Base-by-base conservation (phyloP, 2,329 filamentous ascomycete species). In the Monilinia fructicola region DNA sequence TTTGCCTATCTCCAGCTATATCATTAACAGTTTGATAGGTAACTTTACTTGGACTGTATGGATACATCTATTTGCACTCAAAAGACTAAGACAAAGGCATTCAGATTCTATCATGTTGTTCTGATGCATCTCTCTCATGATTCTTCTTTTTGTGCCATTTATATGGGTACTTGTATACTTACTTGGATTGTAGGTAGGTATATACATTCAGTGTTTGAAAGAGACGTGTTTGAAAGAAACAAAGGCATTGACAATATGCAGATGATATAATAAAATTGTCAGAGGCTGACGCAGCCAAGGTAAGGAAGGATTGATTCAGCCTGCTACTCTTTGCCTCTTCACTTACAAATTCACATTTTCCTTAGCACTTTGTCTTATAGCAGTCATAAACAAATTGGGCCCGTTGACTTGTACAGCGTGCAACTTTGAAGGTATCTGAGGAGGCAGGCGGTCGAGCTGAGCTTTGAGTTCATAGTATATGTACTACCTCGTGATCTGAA, bases 251-350 rank as follows among this genome's bases (percentile, higher is more conserved):
- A 35, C 6, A n/a, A 18, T 46, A 46, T 21, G 16, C 28, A 7
- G 12, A 21, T 44, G 38, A 44, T 1, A 31, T 14, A 1, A 23
- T 48, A 12, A 12, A n/a, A 48, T 23, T 23, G 18, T 4, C 23
- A 18, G 18, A 48, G 28, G 42, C 42, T 48, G 21, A 14, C 18
- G 9, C 28, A 35, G 56, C 18, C 26, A n/a, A 35, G 42, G 56
- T 35, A 59, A 12, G 31, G 31, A 31, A 59, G 42, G 26, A 48
- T 48, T 3, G 7, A 26, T 48, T 59, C 56, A 59, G 56, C 56
- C 42, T 18, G 6, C 18, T n/a, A 4, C n/a, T 26, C 35, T 40
- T 23, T 40, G 35, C 35, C 35, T 56, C n/a, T 56, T 42, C 38
- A 28, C 54, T 28, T 16, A 46, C 26, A 46, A n/a, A n/a, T 48